A percentile compares a stretch with the other conserved stretches of the same genome.
phyloP scores from a whole-genome alignment of 108 stramenopile genomes.

The Ochromonas danica region DNA sequence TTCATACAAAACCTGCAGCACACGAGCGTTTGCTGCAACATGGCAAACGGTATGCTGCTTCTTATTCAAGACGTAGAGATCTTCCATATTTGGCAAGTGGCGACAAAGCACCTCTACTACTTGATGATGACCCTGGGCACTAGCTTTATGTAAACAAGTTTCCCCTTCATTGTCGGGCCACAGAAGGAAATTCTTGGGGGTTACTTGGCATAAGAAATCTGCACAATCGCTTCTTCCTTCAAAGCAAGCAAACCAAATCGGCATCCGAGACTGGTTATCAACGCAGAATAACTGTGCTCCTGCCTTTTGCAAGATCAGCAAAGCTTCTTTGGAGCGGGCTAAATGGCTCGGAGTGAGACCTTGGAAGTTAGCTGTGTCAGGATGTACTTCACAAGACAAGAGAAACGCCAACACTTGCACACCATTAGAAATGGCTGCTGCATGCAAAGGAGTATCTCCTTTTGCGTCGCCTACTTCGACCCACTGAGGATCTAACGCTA shows the following conservation, averaged over 20 bases:
- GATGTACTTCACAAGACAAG: slow-evolving; percentile 29
- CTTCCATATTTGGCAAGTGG: not conserved
- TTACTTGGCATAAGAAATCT: not conserved
- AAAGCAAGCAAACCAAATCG: slow-evolving; percentile 7
- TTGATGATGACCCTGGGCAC: not conserved
- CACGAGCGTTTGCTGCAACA: not conserved
- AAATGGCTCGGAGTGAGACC: slow-evolving; percentile 26
- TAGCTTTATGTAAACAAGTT: slow-evolving; percentile 6
- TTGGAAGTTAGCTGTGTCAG: slow-evolving; percentile 7
- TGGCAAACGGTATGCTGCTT: not conserved
- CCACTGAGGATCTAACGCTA: slow-evolving; percentile 14
- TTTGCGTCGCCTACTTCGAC: slow-evolving; percentile 21
- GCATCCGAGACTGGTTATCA: not conserved
- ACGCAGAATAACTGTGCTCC: not conserved
- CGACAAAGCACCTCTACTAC: not conserved
- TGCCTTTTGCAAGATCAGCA: not conserved
- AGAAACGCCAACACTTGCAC: slow-evolving; percentile 29
- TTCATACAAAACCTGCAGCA: slow-evolving; percentile 25
- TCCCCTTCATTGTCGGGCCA: slow-evolving; percentile 33
- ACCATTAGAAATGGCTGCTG: slow-evolving; percentile 10
- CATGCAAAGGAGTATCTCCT: slow-evolving; percentile 32
- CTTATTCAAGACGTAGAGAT: slow-evolving; percentile 22
- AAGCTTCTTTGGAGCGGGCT: not conserved
- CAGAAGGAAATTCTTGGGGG: not conserved
- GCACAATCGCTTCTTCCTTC: slow-evolving; percentile 2